phyloP scores from a whole-genome alignment of 2,329 filamentous ascomycete species.

The Cladosporium oxysporum region DNA sequence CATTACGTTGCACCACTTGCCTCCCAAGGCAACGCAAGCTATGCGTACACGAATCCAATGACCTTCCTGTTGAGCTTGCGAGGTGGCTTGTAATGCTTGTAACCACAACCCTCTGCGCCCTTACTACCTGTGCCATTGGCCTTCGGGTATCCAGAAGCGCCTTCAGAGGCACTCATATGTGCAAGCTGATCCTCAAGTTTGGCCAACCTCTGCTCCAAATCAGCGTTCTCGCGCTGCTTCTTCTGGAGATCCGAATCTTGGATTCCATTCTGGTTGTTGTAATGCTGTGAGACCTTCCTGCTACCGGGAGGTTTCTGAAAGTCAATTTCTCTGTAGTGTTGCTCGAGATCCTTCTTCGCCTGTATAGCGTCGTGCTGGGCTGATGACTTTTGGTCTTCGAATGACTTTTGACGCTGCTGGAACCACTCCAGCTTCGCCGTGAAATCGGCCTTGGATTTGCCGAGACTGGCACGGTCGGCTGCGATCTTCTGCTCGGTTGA shows the following conservation, averaged over 20 bases:
- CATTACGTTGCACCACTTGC: neutral
- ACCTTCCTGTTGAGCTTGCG: slow-evolving; percentile 15
- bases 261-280: neutral
- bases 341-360: slow-evolving; percentile 6
- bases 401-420: slow-evolving; percentile 12
- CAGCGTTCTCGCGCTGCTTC: slow-evolving; percentile 13
- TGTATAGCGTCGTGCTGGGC: neutral
- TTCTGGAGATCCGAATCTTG: neutral
- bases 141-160: neutral
- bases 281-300: neutral
- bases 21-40: neutral
- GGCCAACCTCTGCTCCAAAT: slow-evolving; percentile 7
- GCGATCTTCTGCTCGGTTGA: neutral
- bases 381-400: slow-evolving; percentile 1
- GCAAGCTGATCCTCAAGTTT: slow-evolving; percentile 14
- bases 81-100: slow-evolving; percentile 16
- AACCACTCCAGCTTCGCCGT: slow-evolving; percentile 9
- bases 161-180: neutral
- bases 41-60: slow-evolving; percentile 13
- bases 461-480: slow-evolving; percentile 9
- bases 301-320: neutral
- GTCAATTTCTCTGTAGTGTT: slow-evolving; percentile 7
- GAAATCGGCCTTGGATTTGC: slow-evolving; percentile 5
- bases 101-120: neutral
- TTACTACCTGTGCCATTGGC: neutral